A percentile compares a stretch with the other conserved stretches of the same genome.
Evolutionary conservation across 495 filamentous ascomycete species (phyloP).

Genomic region (Penicillium bialowiezense): DNA sequence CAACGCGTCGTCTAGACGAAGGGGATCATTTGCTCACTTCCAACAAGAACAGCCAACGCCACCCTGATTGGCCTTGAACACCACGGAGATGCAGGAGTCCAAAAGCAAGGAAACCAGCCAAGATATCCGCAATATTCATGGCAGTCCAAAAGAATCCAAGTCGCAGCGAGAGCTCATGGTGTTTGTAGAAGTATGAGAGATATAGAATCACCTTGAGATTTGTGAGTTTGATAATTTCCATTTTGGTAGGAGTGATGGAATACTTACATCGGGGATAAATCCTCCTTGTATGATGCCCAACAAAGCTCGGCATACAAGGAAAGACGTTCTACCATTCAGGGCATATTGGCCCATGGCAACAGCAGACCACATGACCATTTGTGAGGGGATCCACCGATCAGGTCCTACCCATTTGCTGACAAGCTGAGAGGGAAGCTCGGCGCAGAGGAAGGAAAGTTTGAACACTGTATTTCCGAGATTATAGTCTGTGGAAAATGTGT

Average conservation of each 20-base stretch:
- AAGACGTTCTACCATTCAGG: conserved; percentile 56
- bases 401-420: conserved; percentile 65
- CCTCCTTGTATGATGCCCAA: conserved; percentile 62
- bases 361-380: conserved; percentile 68
- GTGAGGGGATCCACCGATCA: conserved; percentile 72
- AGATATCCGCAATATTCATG: conserved; percentile 51
- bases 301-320: conserved; percentile 58
- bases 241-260: no score
- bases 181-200: conserved; percentile 70
- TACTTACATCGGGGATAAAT: conserved; percentile 31
- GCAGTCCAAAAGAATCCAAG: conserved; percentile 60
- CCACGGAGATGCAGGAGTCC: conserved; percentile 44
- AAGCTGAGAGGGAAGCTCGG: conserved; percentile 65
- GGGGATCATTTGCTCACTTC: no score
- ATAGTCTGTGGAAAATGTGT: conserved; percentile 17
- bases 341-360: conserved; percentile 62
- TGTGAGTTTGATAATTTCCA: no score
- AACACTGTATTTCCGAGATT: conserved; percentile 30
- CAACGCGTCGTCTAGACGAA: no score
- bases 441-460: conserved; percentile 20
- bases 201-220: conserved; percentile 55
- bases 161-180: conserved; percentile 59
- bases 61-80: conserved; percentile 22
- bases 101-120: conserved; percentile 48
- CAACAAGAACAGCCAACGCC: conserved; percentile 43